Conservation (phyloP, 2,329 filamentous ascomycete genomes). For the Ceratocystis alfenasii region DNA sequence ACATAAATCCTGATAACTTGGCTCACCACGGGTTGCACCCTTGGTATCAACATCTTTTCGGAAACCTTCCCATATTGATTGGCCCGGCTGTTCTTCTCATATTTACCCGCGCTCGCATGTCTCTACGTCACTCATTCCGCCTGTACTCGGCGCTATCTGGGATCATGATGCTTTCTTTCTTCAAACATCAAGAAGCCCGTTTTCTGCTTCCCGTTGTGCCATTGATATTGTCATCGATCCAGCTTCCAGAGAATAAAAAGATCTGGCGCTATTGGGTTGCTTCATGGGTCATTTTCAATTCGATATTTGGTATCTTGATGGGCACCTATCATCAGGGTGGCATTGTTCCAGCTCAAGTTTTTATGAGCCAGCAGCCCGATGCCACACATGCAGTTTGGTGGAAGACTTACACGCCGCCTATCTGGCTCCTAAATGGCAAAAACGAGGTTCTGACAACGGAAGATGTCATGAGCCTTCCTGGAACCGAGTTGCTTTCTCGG, state of each 20-base stretch:
- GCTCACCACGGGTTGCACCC: conserved; percentile 66
- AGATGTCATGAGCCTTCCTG: conserved; percentile 62
- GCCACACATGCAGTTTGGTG: conserved; percentile 66
- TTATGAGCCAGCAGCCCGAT: conserved; percentile 57
- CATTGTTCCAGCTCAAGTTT: conserved; percentile 62
- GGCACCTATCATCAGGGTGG: conserved; percentile 74
- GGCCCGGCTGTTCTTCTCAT: conserved; percentile 56
- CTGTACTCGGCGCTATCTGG: conserved; percentile 65
- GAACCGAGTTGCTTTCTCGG: conserved; percentile 46
- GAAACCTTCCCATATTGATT: conserved; percentile 59
- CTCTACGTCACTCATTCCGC: conserved; percentile 47
- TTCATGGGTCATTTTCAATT: conserved; percentile 59
- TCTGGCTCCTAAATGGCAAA: conserved; percentile 67
- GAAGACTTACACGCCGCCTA: conserved; percentile 75
- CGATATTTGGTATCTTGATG: conserved; percentile 57
- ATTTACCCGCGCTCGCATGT: conserved; percentile 45
- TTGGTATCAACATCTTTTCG: conserved; percentile 62
- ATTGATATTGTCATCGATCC: conserved; percentile 61
- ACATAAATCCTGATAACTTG: conserved; percentile 56
- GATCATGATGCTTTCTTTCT: conserved; percentile 56
- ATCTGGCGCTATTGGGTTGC: conserved; percentile 44
- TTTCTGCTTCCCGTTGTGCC: conserved; percentile 67
- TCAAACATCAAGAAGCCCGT: conserved; percentile 69
- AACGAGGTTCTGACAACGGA: conserved; percentile 58
- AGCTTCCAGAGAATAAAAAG: conserved; percentile 46